Evolutionary conservation across 1,284 basidiomycete species (phyloP).

Genomic region (Baeospora myosura): DNA sequence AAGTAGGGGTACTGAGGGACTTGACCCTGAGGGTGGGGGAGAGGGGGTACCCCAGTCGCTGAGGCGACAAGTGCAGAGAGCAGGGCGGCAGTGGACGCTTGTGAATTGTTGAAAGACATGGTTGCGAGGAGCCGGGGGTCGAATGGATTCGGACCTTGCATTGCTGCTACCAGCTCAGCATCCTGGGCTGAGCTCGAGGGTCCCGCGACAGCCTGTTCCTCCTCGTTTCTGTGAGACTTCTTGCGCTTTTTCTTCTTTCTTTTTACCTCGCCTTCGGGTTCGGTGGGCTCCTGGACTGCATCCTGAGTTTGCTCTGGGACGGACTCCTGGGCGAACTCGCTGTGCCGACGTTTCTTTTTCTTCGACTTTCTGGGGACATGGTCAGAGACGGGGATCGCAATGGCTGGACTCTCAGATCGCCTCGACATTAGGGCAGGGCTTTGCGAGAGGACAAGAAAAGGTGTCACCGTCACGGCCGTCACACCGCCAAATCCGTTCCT

Average conservation of each 20-base stretch:
- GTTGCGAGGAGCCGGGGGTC: slow-evolving; percentile 20
- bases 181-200: not conserved
- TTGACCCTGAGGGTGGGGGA: slow-evolving; percentile 8
- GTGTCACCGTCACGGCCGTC: too few relatives aligned
- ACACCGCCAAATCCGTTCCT: too few relatives aligned
- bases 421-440: too few relatives aligned
- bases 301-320: too few relatives aligned
- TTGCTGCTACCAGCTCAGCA: not conserved
- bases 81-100: slow-evolving; percentile 40
- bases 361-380: too few relatives aligned
- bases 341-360: too few relatives aligned
- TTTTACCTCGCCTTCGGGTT: slow-evolving; percentile 8
- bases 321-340: too few relatives aligned
- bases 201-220: slow-evolving; percentile 4
- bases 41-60: slow-evolving; percentile 34
- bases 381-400: too few relatives aligned
- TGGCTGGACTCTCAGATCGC: too few relatives aligned
- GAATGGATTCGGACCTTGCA: not conserved
- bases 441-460: too few relatives aligned
- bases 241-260: slow-evolving; percentile 23
- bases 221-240: slow-evolving; percentile 6
- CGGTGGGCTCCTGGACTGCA: too few relatives aligned
- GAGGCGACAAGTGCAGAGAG: slow-evolving; percentile 53
- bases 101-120: not conserved
- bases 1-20: slow-evolving; percentile 13